Base-by-base conservation (phyloP, 1,284 basidiomycete species). In the Volvariella volvacea region DNA sequence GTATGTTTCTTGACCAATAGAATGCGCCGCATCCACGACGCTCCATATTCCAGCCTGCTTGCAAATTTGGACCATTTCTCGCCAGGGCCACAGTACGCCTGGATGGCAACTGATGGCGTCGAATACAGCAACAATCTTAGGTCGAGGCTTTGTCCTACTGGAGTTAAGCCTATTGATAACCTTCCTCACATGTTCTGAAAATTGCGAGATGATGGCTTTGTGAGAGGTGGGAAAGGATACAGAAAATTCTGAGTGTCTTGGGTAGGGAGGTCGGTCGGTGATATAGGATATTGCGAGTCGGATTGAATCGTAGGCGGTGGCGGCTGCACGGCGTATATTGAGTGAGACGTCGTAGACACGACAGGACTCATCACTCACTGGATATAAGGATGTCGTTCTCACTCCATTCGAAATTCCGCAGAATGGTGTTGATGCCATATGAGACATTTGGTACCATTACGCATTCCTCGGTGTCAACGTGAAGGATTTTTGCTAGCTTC, bases 21-120 rank as follows among this genome's bases (percentile, higher is more conserved):
- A 78, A 58, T 92, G 90, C 1, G 90, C 90, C 0, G 70, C 90
- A 54, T 93, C 90, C 14, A 93, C 63, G 16, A 90, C 58, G 44
- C 72, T 80, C 58, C 78, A 74, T 2, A 80, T 72, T 6, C 76
- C 77, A 38, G 78, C 76, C 51, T 82, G 71, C 49, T 70, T 71
- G 56, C 80, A 83, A 17, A 86, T 63, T 14, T 65, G 56, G 0
- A 82, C 76, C 56, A 92, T 70, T 46, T 79, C 72, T 56, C 82
- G 69, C 90, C 90, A 92, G 1, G 90, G 90, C 37, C 88, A 64
- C 0, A 68, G 57, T 8, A 78, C 74, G 0, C 83, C 88, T 0
- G 89, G 89, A 22, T 66, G 67, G 3, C 82, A 76, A 1, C 67
- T 65, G 46, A 92, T 82, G n/a, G 70, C 62, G 58, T 92, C 90